Base-by-base conservation (phyloP, 2,329 filamentous ascomycete genomes). In the Hortaea werneckii region DNA sequence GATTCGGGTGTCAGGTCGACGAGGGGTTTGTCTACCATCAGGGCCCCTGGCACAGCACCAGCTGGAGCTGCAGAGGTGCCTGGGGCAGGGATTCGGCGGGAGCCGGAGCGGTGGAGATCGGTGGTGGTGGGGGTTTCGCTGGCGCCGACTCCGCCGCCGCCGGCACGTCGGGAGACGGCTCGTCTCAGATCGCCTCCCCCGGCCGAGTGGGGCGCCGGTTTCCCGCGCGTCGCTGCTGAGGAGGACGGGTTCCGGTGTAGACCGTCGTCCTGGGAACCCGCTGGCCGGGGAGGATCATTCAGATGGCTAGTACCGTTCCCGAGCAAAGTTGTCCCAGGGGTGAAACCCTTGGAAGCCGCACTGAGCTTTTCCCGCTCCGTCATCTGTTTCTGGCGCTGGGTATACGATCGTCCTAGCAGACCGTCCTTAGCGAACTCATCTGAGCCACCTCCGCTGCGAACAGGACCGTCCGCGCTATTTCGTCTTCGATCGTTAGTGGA, bases 1-100 rank as follows among this genome's bases (percentile, higher is more conserved):
- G 82, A 83, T 41, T 72, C 70, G 0, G 80, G 79, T 0, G 79
- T 80, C 37, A 87, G 71, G 56, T 85, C 83, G 29, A 88, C 65
- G 5, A 88, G 71, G 1, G 84, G 83, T 50, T 79, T 61, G 42
- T 63, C 53, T 44, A 1, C 75, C 76, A n/a, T 62, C 64, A n/a
- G 68, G 68, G 42, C 73, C n/a, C n/a, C n/a, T n/a, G n/a, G n/a
- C n/a, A n/a, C n/a, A n/a, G n/a, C n/a, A n/a, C n/a, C n/a, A n/a
- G n/a, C n/a, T n/a, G n/a, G n/a, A n/a, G n/a, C n/a, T n/a, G n/a
- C n/a, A n/a, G n/a, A n/a, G n/a, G n/a, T n/a, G n/a, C n/a, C n/a
- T n/a, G 41, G 37, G 65, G 63, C 4, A 74, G 58, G 46, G 27
- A 45, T 35, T 62, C 58, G 26, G 66, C 2, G 8, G 11, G 76